Evolutionary conservation across 805 yeast genomes (phyloP), one percentile per base, ranked within the genome.

Genomic region (Wickerhamiella kurtzmanii): DNA sequence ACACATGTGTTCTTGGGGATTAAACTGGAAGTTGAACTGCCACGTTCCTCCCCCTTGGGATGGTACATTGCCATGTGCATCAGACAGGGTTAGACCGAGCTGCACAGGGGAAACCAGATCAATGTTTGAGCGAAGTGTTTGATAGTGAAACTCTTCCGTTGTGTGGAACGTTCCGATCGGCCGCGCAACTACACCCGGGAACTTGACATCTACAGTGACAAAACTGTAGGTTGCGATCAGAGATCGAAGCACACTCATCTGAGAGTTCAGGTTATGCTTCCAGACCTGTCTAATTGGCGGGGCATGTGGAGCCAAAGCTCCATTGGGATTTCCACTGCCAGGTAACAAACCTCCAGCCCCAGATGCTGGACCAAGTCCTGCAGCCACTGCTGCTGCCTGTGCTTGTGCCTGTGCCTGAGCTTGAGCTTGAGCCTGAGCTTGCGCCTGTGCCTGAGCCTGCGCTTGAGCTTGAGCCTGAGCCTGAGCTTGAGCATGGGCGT

Each of bases 121-220:
- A 2, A 92, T 83, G 62, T 92, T 92, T 8, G 94, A 73, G 59
- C 98, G 74, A 65, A 92, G 73, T 0, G 97, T 89, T 64, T 92
- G 98, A 61, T 89, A 92, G 63, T 92, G 97, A 64, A 87, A 92
- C 63, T 92, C 97, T 20, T 82, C 73, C 15, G 92, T 83, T 2
- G 92, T 79, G 56, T 85, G 77, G 65, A 92, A 92, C 17, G 84
- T 77, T 17, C 98, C 98, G 50, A 92, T 83, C 15, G 98, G 98
- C 56, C 98, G 75, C 2, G 95, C 95, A 22, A 89, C 81, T 19
- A 94, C 84, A 0, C 98, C 98, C 0, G 96, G 96, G 60, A 92
- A 87, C 63, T 92, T 97, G 42, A 94, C 87, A 56, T 87, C 88
- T 49, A 87, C 74, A 2, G 71, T 60, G 6, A 68, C 57, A 45